These are phyloP conservation scores for Dryas drummondii DNA, from an alignment of 306 rosid species.

Conservation along the genomic window DNA sequence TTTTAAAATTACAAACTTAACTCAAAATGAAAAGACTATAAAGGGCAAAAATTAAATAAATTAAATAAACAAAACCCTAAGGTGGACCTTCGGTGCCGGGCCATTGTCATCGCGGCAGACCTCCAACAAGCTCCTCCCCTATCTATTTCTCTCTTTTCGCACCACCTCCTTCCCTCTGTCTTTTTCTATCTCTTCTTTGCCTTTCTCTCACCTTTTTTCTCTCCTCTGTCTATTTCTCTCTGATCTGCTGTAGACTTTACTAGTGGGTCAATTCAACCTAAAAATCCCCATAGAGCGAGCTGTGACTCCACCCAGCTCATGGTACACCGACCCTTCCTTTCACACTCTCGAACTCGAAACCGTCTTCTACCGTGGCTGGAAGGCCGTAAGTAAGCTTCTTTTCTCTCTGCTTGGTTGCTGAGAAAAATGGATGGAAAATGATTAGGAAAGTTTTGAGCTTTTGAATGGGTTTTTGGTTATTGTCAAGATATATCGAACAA, in stretches of 20 bases:
- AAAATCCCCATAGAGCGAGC: conserved; percentile 64
- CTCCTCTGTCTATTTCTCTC: too few species aligned
- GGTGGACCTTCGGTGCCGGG: too few species aligned
- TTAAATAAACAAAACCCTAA: too few species aligned
- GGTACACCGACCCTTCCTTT: conserved; percentile 74
- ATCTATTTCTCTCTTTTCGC: too few species aligned
- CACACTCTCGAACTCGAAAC: conserved; percentile 63
- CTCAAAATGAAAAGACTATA: too few species aligned
- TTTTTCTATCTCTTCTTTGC: too few species aligned
- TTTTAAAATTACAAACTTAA: too few species aligned
- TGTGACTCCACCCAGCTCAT: conserved; percentile 77
- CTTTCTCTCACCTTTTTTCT: too few species aligned
- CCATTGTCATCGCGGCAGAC: too few species aligned
- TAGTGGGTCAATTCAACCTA: conserved; percentile 65
- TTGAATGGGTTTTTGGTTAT: conserved; percentile 17
- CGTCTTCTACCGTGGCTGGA: conserved; percentile 80
- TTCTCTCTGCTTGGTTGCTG: background rate
- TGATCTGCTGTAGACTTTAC: background rate
- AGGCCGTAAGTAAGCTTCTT: conserved; percentile 65
- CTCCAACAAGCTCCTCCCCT: too few species aligned
- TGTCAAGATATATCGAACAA: conserved; percentile 64
- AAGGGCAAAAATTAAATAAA: too few species aligned
- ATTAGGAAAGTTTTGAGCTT: conserved; percentile 14
- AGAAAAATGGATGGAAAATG: background rate
- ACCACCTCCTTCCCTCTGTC: too few species aligned